A percentile compares a stretch with the other conserved stretches of the same genome.
These are phyloP conservation scores for Aspergillus bertholletiae DNA, from an alignment of 495 filamentous ascomycete species.

Conservation along the genomic window DNA sequence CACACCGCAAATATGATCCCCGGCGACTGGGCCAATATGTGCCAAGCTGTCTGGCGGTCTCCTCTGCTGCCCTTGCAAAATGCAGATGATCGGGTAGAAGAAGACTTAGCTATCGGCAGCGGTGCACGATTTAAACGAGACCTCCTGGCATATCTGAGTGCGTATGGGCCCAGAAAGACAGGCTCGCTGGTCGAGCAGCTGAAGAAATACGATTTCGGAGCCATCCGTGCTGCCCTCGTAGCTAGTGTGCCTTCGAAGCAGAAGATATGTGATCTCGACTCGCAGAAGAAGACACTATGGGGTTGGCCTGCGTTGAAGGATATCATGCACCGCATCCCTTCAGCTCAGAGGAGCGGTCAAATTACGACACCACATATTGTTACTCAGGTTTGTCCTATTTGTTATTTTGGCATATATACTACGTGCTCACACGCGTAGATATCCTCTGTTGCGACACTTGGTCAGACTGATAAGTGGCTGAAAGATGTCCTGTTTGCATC, in stretches of 20 bases:
- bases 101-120: constrained; percentile 41
- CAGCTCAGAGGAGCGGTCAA: background rate
- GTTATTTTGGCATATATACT: background rate
- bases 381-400: constrained; percentile 48
- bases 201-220: constrained; percentile 62
- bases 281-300: constrained; percentile 52
- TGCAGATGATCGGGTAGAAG: background rate
- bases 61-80: constrained; percentile 59
- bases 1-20: constrained; percentile 89
- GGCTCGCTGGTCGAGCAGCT: constrained; percentile 54
- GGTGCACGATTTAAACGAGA: constrained; percentile 74
- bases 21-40: constrained; percentile 85
- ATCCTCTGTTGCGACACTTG: constrained; percentile 81
- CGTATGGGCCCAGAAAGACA: constrained; percentile 59
- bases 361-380: constrained; percentile 55
- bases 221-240: constrained; percentile 68
- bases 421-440: constrained; percentile 27
- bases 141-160: constrained; percentile 66
- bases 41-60: constrained; percentile 78
- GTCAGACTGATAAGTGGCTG: constrained; percentile 72
- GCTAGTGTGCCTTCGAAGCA: constrained; percentile 72
- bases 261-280: constrained; percentile 31
- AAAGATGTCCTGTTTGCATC: constrained; percentile 60
- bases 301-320: constrained; percentile 71
- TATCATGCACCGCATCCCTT: constrained; percentile 50